These are phyloP conservation scores for Aureobasidium subglaciale DNA, from an alignment of 2,329 filamentous ascomycete species.

Conservation along the genomic window DNA sequence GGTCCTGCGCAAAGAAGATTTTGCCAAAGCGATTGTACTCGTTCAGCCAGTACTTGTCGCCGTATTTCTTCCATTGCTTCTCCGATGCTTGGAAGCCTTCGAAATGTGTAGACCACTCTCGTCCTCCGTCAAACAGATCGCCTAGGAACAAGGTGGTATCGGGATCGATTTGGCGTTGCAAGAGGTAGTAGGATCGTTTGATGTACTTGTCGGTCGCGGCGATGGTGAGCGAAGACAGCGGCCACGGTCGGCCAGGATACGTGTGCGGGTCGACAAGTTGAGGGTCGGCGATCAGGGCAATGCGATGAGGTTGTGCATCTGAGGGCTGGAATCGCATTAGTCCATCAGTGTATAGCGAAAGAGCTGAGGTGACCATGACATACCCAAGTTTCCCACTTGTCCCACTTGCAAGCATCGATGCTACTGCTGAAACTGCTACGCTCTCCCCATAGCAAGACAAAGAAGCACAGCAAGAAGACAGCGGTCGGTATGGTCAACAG, in stretches of 20 bases:
- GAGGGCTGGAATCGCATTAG: conserved; percentile 56
- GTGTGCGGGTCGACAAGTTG: conserved; percentile 91
- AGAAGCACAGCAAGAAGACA: conserved; percentile 62
- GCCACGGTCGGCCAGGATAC: conserved; percentile 79
- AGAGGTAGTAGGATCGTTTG: conserved; percentile 67
- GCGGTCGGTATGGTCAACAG: conserved; percentile 30
- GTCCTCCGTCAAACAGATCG: conserved; percentile 89
- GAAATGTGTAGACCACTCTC: conserved; percentile 74
- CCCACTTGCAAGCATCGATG: conserved; percentile 70
- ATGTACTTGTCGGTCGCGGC: conserved; percentile 86
- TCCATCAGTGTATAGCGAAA: neutral
- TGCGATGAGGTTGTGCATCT: conserved; percentile 71
- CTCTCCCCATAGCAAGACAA: conserved; percentile 79
- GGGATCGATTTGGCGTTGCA: conserved; percentile 70
- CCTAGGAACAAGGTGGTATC: conserved; percentile 88
- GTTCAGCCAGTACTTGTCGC: conserved; percentile 72
- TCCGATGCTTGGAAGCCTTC: conserved; percentile 47
- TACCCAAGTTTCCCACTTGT: conserved; percentile 90
- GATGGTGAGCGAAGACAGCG: conserved; percentile 58
- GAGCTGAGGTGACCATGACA: conserved; percentile 19
- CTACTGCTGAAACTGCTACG: conserved; percentile 65
- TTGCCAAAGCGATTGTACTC: conserved; percentile 82
- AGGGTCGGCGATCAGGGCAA: conserved; percentile 80
- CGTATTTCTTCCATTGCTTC: conserved; percentile 66
- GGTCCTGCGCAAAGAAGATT: conserved; percentile 59